Evolutionary conservation across 2,329 filamentous ascomycete species (phyloP).

Genomic region (Plenodomus lindquistii): DNA sequence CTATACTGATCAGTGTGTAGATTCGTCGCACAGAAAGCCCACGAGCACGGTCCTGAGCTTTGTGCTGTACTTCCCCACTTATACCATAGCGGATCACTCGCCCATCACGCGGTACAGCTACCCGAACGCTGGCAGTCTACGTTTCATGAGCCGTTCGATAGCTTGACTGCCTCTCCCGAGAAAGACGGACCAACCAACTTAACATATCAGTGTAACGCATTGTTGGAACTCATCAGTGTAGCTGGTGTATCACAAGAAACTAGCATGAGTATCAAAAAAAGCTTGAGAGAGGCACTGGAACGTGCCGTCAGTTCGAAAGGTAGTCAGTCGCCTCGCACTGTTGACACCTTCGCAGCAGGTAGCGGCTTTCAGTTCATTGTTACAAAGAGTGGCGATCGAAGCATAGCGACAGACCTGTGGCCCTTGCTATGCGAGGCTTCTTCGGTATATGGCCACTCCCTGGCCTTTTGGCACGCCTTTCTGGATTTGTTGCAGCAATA

Average conservation of each 20-base stretch:
- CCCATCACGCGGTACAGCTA: slow-evolving; percentile 20
- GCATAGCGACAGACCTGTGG: slow-evolving; percentile 59
- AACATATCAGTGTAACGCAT: slow-evolving; percentile 35
- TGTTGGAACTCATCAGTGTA: slow-evolving; percentile 29
- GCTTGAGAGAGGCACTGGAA: slow-evolving; percentile 27
- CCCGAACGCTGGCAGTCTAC: slow-evolving; percentile 34
- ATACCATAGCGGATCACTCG: slow-evolving; percentile 24
- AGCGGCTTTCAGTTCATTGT: slow-evolving; percentile 76
- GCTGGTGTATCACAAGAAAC: slow-evolving; percentile 24
- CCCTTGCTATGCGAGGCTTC: slow-evolving; percentile 68
- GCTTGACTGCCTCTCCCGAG: slow-evolving; percentile 41
- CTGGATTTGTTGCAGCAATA: slow-evolving; percentile 67
- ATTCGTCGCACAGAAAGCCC: slow-evolving; percentile 63
- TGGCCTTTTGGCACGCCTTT: slow-evolving; percentile 39
- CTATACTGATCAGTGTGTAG: slow-evolving; percentile 49
- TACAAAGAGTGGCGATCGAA: slow-evolving; percentile 58
- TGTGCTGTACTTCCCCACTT: slow-evolving; percentile 37
- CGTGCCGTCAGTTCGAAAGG: slow-evolving; percentile 13
- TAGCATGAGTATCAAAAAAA: slow-evolving; percentile 21
- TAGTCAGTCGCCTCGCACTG: slow-evolving; percentile 2
- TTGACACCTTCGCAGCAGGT: slow-evolving; percentile 67
- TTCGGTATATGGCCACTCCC: slow-evolving; percentile 63
- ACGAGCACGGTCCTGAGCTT: slow-evolving; percentile 35
- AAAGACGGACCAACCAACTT: slow-evolving; percentile 13
- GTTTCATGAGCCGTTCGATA: slow-evolving; percentile 71